A percentile compares a stretch with the other conserved stretches of the same genome.
phyloP scores from a whole-genome alignment of 1,284 basidiomycete species.

The Sporisorium reilianum region DNA sequence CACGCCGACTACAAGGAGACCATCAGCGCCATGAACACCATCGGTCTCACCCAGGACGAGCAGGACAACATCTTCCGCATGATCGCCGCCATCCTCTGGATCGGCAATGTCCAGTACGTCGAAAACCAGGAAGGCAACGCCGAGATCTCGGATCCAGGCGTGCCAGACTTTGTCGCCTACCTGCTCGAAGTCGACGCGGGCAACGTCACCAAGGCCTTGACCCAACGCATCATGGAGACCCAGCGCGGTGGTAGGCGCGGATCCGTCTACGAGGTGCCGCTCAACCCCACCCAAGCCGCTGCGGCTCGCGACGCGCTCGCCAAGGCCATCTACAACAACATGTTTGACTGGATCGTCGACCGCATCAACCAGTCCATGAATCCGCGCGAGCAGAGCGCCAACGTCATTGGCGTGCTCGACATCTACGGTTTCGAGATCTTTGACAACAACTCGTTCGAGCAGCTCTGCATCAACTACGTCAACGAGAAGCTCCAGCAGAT shows the following conservation, averaged over 20 bases:
- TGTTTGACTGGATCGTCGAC: slow-evolving; percentile 99
- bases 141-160: slow-evolving; percentile 81
- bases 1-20: slow-evolving; percentile 88
- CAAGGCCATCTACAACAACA: slow-evolving; percentile 97
- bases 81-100: slow-evolving; percentile 92
- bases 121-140: slow-evolving; percentile 93
- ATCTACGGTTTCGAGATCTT: slow-evolving; percentile 95
- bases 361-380: slow-evolving; percentile 97
- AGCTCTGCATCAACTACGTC: slow-evolving; percentile 99
- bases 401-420: slow-evolving; percentile 95
- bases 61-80: slow-evolving; percentile 94
- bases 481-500: slow-evolving; percentile 97
- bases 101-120: slow-evolving; percentile 83
- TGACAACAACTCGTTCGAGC: slow-evolving; percentile 98
- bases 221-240: slow-evolving; percentile 90
- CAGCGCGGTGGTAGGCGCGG: slow-evolving; percentile 82
- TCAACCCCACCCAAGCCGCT: slow-evolving; percentile 90
- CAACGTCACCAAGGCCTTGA: slow-evolving; percentile 86
- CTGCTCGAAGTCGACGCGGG: slow-evolving; percentile 87
- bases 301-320: slow-evolving; percentile 91
- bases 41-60: slow-evolving; percentile 85
- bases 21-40: slow-evolving; percentile 91
- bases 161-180: slow-evolving; percentile 96
- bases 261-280: slow-evolving; percentile 94
- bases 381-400: slow-evolving; percentile 77